A percentile compares a stretch with the other conserved stretches of the same genome.
These are phyloP conservation scores for Sugiyamaella castrensis DNA, from an alignment of 1,139 yeast genomes.

Conservation along the genomic window DNA sequence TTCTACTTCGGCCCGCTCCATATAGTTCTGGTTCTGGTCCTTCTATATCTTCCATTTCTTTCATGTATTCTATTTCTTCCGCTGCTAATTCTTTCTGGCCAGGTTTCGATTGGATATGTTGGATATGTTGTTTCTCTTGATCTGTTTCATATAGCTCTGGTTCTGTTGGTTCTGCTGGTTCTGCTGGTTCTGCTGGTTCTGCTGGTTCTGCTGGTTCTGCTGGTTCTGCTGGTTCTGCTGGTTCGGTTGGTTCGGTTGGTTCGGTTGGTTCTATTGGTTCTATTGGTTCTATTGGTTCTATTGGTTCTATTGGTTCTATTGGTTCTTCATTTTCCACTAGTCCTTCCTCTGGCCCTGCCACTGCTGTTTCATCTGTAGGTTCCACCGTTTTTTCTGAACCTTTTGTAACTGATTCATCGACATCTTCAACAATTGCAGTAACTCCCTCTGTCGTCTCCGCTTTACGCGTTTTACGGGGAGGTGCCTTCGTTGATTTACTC, in stretches of 20 bases:
- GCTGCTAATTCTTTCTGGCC: background rate
- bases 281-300: background rate
- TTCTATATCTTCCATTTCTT: too few relatives aligned
- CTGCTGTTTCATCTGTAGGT: conserved; percentile 9
- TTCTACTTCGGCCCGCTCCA: too few relatives aligned
- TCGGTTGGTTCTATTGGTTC: background rate
- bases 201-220: background rate
- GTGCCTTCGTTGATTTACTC: conserved; percentile 8
- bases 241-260: background rate
- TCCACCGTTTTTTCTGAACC: background rate
- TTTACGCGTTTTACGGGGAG: conserved; percentile 17
- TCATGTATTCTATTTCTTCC: background rate
- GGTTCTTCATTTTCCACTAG: background rate
- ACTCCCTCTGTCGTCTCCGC: conserved; percentile 9
- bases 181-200: background rate
- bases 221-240: background rate
- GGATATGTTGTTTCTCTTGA: too few relatives aligned
- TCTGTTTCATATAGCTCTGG: background rate
- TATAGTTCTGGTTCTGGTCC: too few relatives aligned
- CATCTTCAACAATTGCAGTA: conserved; percentile 1
- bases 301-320: background rate
- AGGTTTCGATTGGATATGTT: too few relatives aligned
- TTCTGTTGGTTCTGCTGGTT: background rate
- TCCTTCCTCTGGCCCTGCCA: conserved; percentile 8
- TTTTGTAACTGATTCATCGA: background rate